Conservation (phyloP, 164 flowering plant species). For the Aristolochia fimbriata region DNA sequence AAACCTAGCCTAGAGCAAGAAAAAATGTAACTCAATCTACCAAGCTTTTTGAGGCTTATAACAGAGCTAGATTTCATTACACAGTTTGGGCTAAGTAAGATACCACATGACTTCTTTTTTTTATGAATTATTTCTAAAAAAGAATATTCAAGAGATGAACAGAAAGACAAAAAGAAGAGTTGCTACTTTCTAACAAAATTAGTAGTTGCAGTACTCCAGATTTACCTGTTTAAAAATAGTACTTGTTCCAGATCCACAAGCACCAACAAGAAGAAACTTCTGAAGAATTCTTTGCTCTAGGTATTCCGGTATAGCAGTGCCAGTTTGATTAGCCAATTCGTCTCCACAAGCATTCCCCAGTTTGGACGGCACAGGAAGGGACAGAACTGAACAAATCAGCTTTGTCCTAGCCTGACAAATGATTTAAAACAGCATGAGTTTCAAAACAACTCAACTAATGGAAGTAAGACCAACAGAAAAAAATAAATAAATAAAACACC, state of each 20-base stretch:
- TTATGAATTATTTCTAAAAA: too few relatives aligned
- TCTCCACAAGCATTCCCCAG: conserved; percentile 33
- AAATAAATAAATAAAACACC: too few relatives aligned
- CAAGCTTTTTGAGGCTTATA: too few relatives aligned
- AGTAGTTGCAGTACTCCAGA: background rate
- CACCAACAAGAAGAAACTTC: conserved; percentile 80
- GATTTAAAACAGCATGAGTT: background rate
- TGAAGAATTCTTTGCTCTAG: conserved; percentile 50
- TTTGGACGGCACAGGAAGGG: conserved; percentile 81
- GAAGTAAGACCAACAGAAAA: background rate
- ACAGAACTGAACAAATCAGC: conserved; percentile 69
- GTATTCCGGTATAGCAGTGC: conserved; percentile 36
- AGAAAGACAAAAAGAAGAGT: background rate
- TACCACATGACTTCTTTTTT: too few relatives aligned
- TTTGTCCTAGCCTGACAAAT: conserved; percentile 62
- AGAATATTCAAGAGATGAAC: too few relatives aligned
- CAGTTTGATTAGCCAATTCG: conserved; percentile 28
- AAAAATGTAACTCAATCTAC: background rate
- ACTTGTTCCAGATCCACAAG: conserved; percentile 79
- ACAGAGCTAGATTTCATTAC: too few relatives aligned
- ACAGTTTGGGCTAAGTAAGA: too few relatives aligned
- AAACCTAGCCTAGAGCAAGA: conserved; percentile 66
- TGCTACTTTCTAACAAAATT: too few relatives aligned
- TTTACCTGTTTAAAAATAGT: conserved; percentile 91
- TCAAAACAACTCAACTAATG: background rate